Conservation (phyloP, 139 green algal genomes). For the Chlamydomonas eustigma region DNA sequence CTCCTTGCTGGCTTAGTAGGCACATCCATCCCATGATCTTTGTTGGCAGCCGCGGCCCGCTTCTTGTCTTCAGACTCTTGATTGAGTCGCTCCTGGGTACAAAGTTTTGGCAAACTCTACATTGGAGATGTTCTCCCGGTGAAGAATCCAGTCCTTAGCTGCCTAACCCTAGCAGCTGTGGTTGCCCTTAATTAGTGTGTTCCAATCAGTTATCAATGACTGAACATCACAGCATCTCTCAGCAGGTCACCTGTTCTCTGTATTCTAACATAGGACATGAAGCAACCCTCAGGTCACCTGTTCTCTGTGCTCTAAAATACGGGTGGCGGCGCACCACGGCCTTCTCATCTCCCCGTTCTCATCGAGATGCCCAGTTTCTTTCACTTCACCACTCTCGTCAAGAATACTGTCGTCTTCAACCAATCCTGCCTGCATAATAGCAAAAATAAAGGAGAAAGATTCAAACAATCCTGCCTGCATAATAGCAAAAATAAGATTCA, state of each 20-base stretch:
- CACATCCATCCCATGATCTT: neutral
- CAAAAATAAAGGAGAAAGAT: too few species aligned
- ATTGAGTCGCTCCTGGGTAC: slow-evolving; percentile 41
- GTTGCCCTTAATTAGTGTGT: too few species aligned
- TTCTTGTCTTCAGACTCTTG: slow-evolving; percentile 37
- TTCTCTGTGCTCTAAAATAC: slow-evolving; percentile 78
- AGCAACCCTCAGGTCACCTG: slow-evolving; percentile 33
- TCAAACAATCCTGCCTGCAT: too few species aligned
- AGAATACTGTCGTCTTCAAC: slow-evolving; percentile 66
- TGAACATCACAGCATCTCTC: too few species aligned
- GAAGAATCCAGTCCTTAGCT: too few species aligned
- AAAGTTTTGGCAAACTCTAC: too few species aligned
- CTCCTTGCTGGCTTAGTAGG: neutral
- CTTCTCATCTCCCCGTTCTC: slow-evolving; percentile 65
- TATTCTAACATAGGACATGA: too few species aligned
- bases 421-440: slow-evolving; percentile 10
- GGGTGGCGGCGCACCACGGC: slow-evolving; percentile 75
- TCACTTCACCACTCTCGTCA: slow-evolving; percentile 42
- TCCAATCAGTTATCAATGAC: too few species aligned
- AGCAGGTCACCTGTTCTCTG: too few species aligned
- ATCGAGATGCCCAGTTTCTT: slow-evolving; percentile 59
- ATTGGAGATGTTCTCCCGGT: too few species aligned
- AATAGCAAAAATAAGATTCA: too few species aligned
- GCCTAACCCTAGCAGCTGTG: too few species aligned
- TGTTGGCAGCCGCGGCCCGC: neutral